Base-by-base conservation (phyloP, 225 moss, liverwort and hornwort genomes). In the Anthoceros angustus region DNA sequence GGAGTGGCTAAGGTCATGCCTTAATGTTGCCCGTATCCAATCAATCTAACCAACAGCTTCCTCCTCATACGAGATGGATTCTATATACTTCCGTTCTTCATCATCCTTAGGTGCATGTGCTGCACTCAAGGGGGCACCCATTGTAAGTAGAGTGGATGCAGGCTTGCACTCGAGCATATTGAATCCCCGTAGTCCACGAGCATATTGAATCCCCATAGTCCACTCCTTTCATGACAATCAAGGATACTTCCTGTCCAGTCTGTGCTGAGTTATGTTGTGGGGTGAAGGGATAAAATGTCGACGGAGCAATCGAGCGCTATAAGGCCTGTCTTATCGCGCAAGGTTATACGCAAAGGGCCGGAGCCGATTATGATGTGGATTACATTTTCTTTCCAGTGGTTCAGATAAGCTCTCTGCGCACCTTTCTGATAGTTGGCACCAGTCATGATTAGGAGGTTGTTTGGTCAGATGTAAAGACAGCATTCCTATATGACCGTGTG, bases 381-480 rank as follows among this genome's bases (percentile, higher is more conserved):
- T 20, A 72, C 11, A 76, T 61, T 1, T 76, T 69, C 61, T 64
- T 42, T 6, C 69, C 11, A 3, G 41, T 72, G 4, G 66, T 72
- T 2, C 55, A 68, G n/a, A 40, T 0, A 40, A 3, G 18, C n/a
- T 11, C 40, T 7, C 42, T 63, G 11, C 25, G 62, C 12, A 25
- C 9, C 6, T 39, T 67, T 4, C 20, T 50, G 7, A 7, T n/a
- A 3, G 6, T 50, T n/a, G 46, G 45, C 7, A 18, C 46, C 8
- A 25, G 20, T 0, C 25, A 67, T 18, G 46, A 32, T 16, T 67
- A 25, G 67, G 55, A 43, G 5, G 24, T 67, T 9, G 20, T 32
- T 5, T 43, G 43, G 15, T 12, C 43, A 32, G 66, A 67, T 21
- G 66, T 67, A 14, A 67, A 67, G 25, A 67, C 67, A 2, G 43